A percentile compares a stretch with the other conserved stretches of the same genome.
Evolutionary conservation across 805 yeast species (phyloP).

Genomic region (Vanderwaltozyma yarrowii): DNA sequence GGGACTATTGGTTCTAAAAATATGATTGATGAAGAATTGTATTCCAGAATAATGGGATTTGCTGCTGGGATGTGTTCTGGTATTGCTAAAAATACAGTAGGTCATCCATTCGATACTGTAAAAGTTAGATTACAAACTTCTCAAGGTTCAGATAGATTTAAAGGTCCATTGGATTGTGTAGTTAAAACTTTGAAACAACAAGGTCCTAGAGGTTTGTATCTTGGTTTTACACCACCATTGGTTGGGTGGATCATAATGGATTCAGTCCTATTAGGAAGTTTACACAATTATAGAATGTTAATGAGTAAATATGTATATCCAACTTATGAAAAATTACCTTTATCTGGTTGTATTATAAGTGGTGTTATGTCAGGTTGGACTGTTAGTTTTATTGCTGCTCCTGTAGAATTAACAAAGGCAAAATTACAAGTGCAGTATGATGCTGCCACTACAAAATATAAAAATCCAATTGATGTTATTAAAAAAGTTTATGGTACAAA

Average conservation of each 20-base stretch:
- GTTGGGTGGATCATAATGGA: constrained; percentile 95
- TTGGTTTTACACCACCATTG: constrained; percentile 88
- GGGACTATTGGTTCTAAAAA: neutral
- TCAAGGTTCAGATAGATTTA: constrained; percentile 68
- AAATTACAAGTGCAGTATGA: constrained; percentile 85
- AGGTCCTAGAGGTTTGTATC: constrained; percentile 70
- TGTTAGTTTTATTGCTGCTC: constrained; percentile 92
- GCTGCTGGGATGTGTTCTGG: constrained; percentile 87
- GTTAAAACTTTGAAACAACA: constrained; percentile 38
- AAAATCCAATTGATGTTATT: constrained; percentile 75
- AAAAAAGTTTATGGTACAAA: constrained; percentile 44
- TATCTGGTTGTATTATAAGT: constrained; percentile 65
- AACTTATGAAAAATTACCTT: constrained; percentile 54
- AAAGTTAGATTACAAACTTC: constrained; percentile 89
- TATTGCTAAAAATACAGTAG: constrained; percentile 74
- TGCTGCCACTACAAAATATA: constrained; percentile 51
- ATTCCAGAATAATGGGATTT: constrained; percentile 47
- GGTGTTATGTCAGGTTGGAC: constrained; percentile 81
- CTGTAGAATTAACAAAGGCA: constrained; percentile 83
- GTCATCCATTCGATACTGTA: constrained; percentile 93
- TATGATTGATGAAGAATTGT: constrained; percentile 14
- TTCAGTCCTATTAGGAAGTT: constrained; percentile 78
- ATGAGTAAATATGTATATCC: constrained; percentile 54
- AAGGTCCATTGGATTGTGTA: constrained; percentile 38
- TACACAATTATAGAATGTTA: constrained; percentile 64